Percentiles rank a stretch among this genome's conserved stretches.
Conservation (phyloP, 176 grass and related monocot species). For the Carex cristatella region DNA sequence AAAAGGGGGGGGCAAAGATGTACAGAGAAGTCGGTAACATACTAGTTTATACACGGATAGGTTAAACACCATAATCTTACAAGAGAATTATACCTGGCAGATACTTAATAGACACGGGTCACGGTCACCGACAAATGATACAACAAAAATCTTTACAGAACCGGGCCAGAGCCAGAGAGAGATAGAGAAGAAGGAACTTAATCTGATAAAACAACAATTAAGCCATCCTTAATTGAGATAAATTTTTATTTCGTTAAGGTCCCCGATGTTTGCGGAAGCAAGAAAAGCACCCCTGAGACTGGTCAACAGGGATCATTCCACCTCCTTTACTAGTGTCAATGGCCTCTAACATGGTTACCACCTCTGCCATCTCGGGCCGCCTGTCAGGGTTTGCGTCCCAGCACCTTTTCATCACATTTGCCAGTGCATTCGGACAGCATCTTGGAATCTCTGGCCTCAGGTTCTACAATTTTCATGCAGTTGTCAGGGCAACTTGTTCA, state of each 20-base stretch:
- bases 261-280: slow-evolving; percentile 66
- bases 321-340: slow-evolving; percentile 97
- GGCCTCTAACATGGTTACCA: slow-evolving; percentile 85
- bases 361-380: slow-evolving; percentile 84
- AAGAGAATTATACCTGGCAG: neutral
- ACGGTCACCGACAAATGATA: neutral
- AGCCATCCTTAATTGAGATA: slow-evolving; percentile 1
- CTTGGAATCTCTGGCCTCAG: slow-evolving; percentile 96
- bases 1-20: neutral
- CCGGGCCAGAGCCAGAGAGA: slow-evolving; percentile 8
- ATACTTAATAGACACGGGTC: slow-evolving; percentile 9
- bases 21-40: slow-evolving; percentile 10
- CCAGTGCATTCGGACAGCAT: slow-evolving; percentile 81
- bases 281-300: slow-evolving; percentile 65
- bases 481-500: slow-evolving; percentile 5
- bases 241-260: slow-evolving; percentile 32
- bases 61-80: slow-evolving; percentile 14
- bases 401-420: slow-evolving; percentile 89
- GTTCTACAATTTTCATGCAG: slow-evolving; percentile 45
- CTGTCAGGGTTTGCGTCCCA: slow-evolving; percentile 94
- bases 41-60: slow-evolving; percentile 20
- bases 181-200: slow-evolving; percentile 6
- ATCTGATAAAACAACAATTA: slow-evolving; percentile 41
- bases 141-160: slow-evolving; percentile 19
- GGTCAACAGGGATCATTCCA: slow-evolving; percentile 81